These are phyloP conservation scores for Fusarium sublunatum DNA, from an alignment of 2,329 filamentous ascomycete genomes.

Conservation along the genomic window DNA sequence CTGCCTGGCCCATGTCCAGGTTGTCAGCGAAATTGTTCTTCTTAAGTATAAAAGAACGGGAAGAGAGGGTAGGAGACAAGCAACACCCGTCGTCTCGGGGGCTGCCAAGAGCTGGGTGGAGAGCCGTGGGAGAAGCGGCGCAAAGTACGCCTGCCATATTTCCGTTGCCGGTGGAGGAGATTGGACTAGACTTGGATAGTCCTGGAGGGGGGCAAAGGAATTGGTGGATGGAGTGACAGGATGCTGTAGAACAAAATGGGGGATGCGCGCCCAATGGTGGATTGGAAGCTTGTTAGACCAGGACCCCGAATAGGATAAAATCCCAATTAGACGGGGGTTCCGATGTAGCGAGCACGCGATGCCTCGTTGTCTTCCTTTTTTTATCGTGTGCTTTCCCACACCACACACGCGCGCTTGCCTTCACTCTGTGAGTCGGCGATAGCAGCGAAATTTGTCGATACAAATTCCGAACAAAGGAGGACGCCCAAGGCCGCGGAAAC, in stretches of 20 bases:
- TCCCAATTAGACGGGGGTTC: conserved; percentile 19
- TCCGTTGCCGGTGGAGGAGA: conserved; percentile 35
- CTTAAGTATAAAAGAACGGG: conserved; percentile 32
- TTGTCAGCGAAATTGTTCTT: conserved; percentile 32
- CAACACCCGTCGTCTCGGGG: conserved; percentile 36
- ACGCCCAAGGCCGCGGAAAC: conserved; percentile 43
- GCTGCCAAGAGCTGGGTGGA: conserved; percentile 63
- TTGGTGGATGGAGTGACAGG: conserved; percentile 18
- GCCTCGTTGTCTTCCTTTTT: conserved; percentile 23
- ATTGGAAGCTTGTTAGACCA: conserved; percentile 12
- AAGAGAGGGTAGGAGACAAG: conserved; percentile 33
- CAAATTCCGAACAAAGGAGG: conserved; percentile 39
- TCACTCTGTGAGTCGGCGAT: conserved; percentile 20
- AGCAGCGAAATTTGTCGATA: conserved; percentile 13
- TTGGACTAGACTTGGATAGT: conserved; percentile 25
- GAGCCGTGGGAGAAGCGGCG: conserved; percentile 59
- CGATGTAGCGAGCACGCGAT: conserved; percentile 34
- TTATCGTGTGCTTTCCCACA: conserved; percentile 34
- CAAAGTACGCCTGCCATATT: conserved; percentile 45
- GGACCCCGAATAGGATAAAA: conserved; percentile 22
- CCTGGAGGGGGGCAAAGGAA: conserved; percentile 25
- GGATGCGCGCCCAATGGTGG: conserved; percentile 19
- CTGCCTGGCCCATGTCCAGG: conserved; percentile 16
- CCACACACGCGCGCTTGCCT: conserved; percentile 5
- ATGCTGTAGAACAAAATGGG: conserved; percentile 13